Conservation (phyloP, 768 basidiomycete species). For the Galerina marginata region DNA sequence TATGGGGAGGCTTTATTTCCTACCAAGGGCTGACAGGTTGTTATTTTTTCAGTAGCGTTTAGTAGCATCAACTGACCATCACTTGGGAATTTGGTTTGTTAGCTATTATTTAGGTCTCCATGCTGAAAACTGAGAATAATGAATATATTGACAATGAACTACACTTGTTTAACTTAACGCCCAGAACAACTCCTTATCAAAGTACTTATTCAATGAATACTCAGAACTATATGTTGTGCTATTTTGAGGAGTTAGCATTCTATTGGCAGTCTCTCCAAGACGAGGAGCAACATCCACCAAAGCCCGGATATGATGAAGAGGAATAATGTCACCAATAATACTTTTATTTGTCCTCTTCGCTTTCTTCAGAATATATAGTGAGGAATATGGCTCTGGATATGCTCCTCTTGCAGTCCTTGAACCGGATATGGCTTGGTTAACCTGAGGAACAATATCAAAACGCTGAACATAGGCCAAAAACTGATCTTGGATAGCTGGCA, state of each 20-base stretch:
- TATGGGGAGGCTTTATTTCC: too few species aligned
- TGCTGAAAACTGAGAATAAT: too few species aligned
- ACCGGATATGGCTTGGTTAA: background rate
- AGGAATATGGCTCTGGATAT: constrained; percentile 25
- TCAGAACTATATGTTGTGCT: constrained; percentile 24
- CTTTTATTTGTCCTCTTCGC: constrained; percentile 17
- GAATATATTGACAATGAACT: too few species aligned
- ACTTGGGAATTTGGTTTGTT: too few species aligned
- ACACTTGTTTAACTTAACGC: background rate
- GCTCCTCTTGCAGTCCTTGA: constrained; percentile 8
- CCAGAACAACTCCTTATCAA: constrained; percentile 34
- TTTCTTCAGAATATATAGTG: constrained; percentile 28
- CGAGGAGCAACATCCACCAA: constrained; percentile 32
- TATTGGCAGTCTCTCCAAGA: constrained; percentile 30
- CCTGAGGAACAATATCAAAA: constrained; percentile 28
- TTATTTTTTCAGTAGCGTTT: too few species aligned
- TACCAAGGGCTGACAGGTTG: too few species aligned
- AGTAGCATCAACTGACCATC: too few species aligned
- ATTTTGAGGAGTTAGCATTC: constrained; percentile 26
- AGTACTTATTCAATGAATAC: constrained; percentile 39
- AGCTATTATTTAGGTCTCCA: too few species aligned
- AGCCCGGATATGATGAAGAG: constrained; percentile 23
- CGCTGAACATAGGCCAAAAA: constrained; percentile 32
- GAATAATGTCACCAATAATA: constrained; percentile 34
- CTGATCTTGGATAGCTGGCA: constrained; percentile 4